Evolutionary conservation across 2,329 filamentous ascomycete species (phyloP).

Genomic region (Pseudocercospora cruenta): DNA sequence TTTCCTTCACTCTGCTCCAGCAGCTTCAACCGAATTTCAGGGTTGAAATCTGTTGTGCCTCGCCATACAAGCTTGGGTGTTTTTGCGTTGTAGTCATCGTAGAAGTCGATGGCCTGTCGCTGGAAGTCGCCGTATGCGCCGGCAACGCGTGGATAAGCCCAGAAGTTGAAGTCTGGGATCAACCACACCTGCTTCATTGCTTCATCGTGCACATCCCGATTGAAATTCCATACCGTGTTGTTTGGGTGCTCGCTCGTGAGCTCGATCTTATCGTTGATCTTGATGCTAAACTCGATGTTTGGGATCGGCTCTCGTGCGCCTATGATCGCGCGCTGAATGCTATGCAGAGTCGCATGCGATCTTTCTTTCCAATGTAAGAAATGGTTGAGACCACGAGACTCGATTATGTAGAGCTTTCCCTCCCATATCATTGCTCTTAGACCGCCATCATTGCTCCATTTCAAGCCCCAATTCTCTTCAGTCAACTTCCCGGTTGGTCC

Average conservation of each 20-base stretch:
- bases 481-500: constrained; percentile 30
- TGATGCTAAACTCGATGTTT: constrained; percentile 55
- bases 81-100: constrained; percentile 44
- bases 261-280: constrained; percentile 51
- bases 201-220: constrained; percentile 35
- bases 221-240: constrained; percentile 49
- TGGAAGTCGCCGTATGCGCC: constrained; percentile 33
- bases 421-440: constrained; percentile 45
- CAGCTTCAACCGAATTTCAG: constrained; percentile 37
- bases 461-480: constrained; percentile 34
- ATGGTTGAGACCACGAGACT: constrained; percentile 38
- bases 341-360: constrained; percentile 48
- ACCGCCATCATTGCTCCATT: constrained; percentile 38
- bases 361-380: constrained; percentile 36
- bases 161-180: constrained; percentile 60
- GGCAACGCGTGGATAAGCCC: constrained; percentile 48
- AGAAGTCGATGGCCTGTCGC: constrained; percentile 30
- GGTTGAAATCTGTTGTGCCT: constrained; percentile 44
- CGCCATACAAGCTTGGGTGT: constrained; percentile 55
- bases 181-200: constrained; percentile 48
- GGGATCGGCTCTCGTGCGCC: constrained; percentile 47
- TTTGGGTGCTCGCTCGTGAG: constrained; percentile 30
- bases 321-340: constrained; percentile 54
- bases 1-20: constrained; percentile 37
- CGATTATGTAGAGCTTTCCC: constrained; percentile 42